These are phyloP conservation scores for Grosmannia huntii DNA, from an alignment of 2,329 filamentous ascomycete genomes.

Conservation along the genomic window DNA sequence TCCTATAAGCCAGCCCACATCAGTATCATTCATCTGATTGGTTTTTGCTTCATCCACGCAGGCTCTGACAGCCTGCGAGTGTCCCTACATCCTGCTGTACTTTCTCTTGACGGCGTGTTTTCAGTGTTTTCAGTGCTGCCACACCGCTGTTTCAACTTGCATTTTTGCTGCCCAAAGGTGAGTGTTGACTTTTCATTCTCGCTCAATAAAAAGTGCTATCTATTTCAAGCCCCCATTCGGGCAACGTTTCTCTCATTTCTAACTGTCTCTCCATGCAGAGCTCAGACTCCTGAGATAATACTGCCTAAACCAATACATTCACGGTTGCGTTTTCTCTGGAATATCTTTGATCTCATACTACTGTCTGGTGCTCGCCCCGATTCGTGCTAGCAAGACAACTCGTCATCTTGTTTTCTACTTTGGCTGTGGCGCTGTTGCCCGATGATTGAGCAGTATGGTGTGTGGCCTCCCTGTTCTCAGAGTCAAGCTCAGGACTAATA, in stretches of 20 bases:
- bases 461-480: neutral
- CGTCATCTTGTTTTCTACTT: neutral
- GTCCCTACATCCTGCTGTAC: neutral
- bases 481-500: neutral
- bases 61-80: neutral
- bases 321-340: neutral
- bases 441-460: neutral
- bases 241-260: neutral
- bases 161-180: neutral
- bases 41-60: neutral
- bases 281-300: neutral
- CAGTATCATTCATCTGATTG: no score
- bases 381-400: neutral
- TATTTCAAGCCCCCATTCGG: neutral
- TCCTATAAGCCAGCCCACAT: neutral
- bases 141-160: neutral
- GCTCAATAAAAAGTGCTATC: neutral
- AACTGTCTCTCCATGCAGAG: neutral
- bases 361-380: neutral
- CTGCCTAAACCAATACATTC: neutral
- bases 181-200: neutral
- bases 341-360: neutral
- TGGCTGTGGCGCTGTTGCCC: neutral
- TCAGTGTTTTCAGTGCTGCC: neutral
- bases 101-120: neutral